Base-by-base conservation (phyloP, 768 basidiomycete genomes). In the Rhizopogon salebrosus region DNA sequence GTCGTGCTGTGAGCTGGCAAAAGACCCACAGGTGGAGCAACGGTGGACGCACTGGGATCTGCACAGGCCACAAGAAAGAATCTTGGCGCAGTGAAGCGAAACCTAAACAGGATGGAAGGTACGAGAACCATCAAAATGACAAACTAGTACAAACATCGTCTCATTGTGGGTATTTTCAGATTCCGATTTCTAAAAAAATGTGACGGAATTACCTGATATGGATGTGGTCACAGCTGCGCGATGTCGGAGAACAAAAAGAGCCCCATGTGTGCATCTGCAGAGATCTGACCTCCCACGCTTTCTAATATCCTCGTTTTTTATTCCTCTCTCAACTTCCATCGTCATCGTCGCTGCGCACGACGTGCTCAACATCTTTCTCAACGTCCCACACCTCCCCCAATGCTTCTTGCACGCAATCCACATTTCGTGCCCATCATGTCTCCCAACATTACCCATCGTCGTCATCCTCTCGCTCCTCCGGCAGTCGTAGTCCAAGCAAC, bases 401-500 rank as follows among this genome's bases (percentile, higher is more conserved):
- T 78, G 77, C 58, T 78, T 8, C 74, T 77, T 65, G 62, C 67
- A 34, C 77, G 65, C 57, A 69, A 70, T 34, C 75, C 73, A 51
- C 59, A 72, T 0, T 60, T 60, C 1, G 49, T 61, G 34, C 62
- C 67, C 43, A 31, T 42, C 48, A 66, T 68, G 63, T 59, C 63
- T 6, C 70, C 61, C 22, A 60, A 63, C 7, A 55, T 58, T 37
- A 64, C 73, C 20, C 87, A 87, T 66, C 75, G 80, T 55, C 75
- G 88, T 50, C 80, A 82, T 62, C 82, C 87, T 18, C 88, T 87
- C 0, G 87, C 87, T 0, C 84, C 84, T 7, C 79, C 81, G 0
- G 76, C 81, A 34, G 79, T 85, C 60, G 75, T 83, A 55, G 81
- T 87, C 4, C 85, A 87, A 65, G 82, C 88, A 3, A 87, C 88